These are phyloP conservation scores for Chrysopogon serrulatus DNA, from an alignment of 176 grass and related monocot species.

Conservation along the genomic window DNA sequence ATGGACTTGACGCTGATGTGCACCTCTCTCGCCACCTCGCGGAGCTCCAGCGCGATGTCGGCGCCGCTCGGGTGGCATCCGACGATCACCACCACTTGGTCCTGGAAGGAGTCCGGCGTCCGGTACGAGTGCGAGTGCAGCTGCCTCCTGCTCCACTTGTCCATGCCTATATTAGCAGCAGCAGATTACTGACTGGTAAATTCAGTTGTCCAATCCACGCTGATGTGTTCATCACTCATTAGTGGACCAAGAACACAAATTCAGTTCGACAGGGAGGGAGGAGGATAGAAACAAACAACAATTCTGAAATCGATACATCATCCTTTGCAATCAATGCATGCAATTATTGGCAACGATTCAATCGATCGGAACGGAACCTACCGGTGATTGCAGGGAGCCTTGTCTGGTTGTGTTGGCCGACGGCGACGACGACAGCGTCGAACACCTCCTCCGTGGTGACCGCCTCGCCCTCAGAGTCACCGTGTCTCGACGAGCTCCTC, in stretches of 20 bases:
- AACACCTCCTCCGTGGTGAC: slow-evolving; percentile 21
- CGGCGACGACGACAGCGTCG: slow-evolving; percentile 41
- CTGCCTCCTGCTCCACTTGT: slow-evolving; percentile 24
- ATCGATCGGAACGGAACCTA: no score
- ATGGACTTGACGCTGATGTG: slow-evolving; percentile 25
- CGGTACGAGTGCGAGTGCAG: slow-evolving; percentile 51
- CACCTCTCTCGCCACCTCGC: slow-evolving; percentile 14
- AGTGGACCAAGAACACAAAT: no score
- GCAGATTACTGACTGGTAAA: no score
- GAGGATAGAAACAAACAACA: no score
- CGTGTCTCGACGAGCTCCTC: background rate
- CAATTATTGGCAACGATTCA: no score
- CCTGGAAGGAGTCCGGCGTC: background rate
- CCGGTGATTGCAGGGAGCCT: slow-evolving; percentile 14
- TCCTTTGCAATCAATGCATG: no score
- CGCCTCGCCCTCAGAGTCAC: background rate
- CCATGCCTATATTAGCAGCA: slow-evolving; percentile 3
- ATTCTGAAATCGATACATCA: no score
- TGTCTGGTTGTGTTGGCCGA: slow-evolving; percentile 17
- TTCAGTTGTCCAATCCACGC: no score
- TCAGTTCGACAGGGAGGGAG: no score
- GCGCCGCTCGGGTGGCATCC: slow-evolving; percentile 27
- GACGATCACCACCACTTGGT: slow-evolving; percentile 33
- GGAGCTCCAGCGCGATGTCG: slow-evolving; percentile 34
- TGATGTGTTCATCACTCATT: no score